phyloP scores from a whole-genome alignment of 169 alveolate genomes.

The Cytauxzoon felis region DNA sequence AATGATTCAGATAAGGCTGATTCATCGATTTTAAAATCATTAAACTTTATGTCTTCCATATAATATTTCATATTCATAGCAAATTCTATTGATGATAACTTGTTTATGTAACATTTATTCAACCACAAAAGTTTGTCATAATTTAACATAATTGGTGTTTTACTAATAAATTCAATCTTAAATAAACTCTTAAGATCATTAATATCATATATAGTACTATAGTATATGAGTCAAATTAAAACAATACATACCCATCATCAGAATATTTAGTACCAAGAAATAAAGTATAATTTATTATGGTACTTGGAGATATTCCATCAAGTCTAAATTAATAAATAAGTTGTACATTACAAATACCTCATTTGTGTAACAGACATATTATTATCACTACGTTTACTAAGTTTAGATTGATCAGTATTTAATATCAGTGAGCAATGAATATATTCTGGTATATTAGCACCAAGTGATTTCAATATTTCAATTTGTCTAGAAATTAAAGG shows the following conservation, averaged over 20 bases:
- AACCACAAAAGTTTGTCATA: conserved; percentile 33
- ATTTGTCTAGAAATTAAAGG: conserved; percentile 9
- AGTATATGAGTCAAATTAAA: neutral
- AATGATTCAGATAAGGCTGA: too few species aligned
- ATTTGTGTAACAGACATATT: conserved; percentile 7
- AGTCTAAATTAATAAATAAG: neutral
- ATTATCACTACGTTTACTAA: conserved; percentile 34
- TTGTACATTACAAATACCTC: conserved; percentile 1
- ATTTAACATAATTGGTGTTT: conserved; percentile 34
- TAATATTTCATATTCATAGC: too few species aligned
- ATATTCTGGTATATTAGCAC: conserved; percentile 26
- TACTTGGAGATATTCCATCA: conserved; percentile 25
- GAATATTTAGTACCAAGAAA: conserved; percentile 47
- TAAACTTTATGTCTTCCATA: too few species aligned
- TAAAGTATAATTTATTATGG: conserved; percentile 49
- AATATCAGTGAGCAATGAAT: conserved; percentile 48
- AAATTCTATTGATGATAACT: too few species aligned
- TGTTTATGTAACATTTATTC: conserved; percentile 24
- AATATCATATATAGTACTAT: conserved; percentile 12
- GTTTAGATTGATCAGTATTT: conserved; percentile 26
- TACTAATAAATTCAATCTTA: conserved; percentile 14
- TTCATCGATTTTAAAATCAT: too few species aligned
- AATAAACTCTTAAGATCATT: conserved; percentile 13
- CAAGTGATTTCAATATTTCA: conserved; percentile 15
- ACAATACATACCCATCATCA: conserved; percentile 1